Percentiles rank a stretch among this genome's conserved stretches.
Conservation (phyloP, 805 yeast genomes). For the Wickerhamiella musiphila region DNA sequence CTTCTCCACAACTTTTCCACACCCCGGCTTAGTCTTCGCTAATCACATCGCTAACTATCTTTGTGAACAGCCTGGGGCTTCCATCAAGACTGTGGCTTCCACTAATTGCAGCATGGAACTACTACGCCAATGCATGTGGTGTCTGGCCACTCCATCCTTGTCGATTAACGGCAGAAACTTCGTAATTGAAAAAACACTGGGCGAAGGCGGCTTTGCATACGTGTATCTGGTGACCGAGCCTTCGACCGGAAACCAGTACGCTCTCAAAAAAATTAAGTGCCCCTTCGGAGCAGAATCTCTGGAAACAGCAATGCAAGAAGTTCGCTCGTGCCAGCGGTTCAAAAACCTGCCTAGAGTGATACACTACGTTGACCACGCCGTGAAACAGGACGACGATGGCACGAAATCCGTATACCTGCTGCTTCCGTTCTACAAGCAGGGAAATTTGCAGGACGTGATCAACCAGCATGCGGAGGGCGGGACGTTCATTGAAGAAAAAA, state of each 20-base stretch:
- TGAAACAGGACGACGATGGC: conserved; percentile 62
- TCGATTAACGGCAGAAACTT: conserved; percentile 44
- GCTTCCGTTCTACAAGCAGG: conserved; percentile 57
- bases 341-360: conserved; percentile 44
- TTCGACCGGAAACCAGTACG: conserved; percentile 34
- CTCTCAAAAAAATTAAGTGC: conserved; percentile 73
- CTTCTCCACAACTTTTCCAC: too few species aligned
- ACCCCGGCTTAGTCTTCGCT: too few species aligned
- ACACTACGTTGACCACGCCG: conserved; percentile 49
- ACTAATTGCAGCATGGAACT: too few species aligned
- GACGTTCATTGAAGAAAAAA: conserved; percentile 38
- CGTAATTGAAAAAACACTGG: conserved; percentile 51
- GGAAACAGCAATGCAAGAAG: conserved; percentile 57
- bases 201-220: conserved; percentile 82
- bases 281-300: conserved; percentile 72
- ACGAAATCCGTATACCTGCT: conserved; percentile 61
- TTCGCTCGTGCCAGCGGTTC: conserved; percentile 58
- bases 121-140: too few species aligned
- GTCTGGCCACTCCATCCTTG: conserved; percentile 35
- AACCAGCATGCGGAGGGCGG: conserved; percentile 43
- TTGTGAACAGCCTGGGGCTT: too few species aligned
- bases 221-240: conserved; percentile 54
- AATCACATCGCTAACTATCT: too few species aligned
- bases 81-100: too few species aligned
- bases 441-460: conserved; percentile 70